Conservation (phyloP, 2,329 filamentous ascomycete genomes). For the Rosellinia necatrix region DNA sequence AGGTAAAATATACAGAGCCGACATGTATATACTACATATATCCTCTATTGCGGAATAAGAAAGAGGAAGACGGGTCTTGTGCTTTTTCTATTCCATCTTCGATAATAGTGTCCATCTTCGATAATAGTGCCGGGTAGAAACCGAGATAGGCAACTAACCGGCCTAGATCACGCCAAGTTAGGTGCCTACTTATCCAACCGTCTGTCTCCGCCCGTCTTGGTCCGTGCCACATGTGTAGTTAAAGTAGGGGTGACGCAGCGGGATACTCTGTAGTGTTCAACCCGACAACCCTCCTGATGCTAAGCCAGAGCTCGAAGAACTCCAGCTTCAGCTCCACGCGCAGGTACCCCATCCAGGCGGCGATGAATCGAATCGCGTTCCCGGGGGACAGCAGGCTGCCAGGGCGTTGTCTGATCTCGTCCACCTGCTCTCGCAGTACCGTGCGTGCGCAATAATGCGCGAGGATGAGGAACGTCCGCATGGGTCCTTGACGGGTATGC, state of each 20-base stretch:
- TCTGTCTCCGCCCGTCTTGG: too few relatives aligned
- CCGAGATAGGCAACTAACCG: too few relatives aligned
- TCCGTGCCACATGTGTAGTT: background rate
- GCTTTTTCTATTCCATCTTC: too few relatives aligned
- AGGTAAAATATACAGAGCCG: background rate
- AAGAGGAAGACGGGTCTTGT: background rate
- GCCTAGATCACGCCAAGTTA: too few relatives aligned
- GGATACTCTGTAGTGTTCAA: constrained; percentile 29
- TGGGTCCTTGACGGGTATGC: constrained; percentile 71
- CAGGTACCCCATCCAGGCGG: constrained; percentile 62
- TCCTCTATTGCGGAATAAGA: background rate
- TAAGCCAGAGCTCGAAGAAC: constrained; percentile 66
- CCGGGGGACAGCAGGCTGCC: constrained; percentile 64
- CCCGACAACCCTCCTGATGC: constrained; percentile 54
- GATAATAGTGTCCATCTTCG: too few relatives aligned
- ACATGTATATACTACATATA: background rate
- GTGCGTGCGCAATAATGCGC: constrained; percentile 70
- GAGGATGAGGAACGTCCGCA: constrained; percentile 69
- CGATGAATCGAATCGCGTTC: constrained; percentile 58
- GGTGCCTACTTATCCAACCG: too few relatives aligned
- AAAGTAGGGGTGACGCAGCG: constrained; percentile 13
- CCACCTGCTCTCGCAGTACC: constrained; percentile 67
- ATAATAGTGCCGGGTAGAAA: too few relatives aligned
- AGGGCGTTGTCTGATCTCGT: constrained; percentile 52
- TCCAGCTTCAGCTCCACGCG: constrained; percentile 67